These are phyloP conservation scores for Bimuria novae-zelandiae DNA, from an alignment of 2,329 filamentous ascomycete species.

Conservation along the genomic window DNA sequence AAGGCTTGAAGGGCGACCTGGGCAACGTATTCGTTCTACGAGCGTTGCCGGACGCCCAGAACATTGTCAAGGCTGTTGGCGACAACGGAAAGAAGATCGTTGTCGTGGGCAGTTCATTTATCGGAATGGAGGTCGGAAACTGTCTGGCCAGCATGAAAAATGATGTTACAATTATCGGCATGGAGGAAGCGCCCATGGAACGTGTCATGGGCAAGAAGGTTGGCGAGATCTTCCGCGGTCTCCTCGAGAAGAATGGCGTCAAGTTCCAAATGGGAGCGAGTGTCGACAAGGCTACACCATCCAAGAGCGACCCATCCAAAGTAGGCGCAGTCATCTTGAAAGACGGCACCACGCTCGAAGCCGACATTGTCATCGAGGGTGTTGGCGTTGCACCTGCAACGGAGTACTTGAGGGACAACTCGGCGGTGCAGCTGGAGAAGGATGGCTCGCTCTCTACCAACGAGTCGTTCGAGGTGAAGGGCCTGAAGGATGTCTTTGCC, in stretches of 20 bases:
- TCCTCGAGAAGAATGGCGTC: slow-evolving; percentile 82
- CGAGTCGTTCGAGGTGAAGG: slow-evolving; percentile 75
- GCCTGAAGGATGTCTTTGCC: slow-evolving; percentile 83
- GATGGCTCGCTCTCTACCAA: slow-evolving; percentile 88
- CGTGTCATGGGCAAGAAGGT: slow-evolving; percentile 82
- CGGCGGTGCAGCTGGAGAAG: slow-evolving; percentile 69
- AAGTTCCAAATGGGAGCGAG: slow-evolving; percentile 83
- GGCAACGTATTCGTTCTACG: slow-evolving; percentile 87
- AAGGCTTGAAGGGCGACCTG: slow-evolving; percentile 80
- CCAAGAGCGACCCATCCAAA: slow-evolving; percentile 66
- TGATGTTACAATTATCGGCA: slow-evolving; percentile 82
- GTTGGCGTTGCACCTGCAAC: slow-evolving; percentile 89
- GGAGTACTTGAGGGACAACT: slow-evolving; percentile 76
- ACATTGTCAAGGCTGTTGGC: slow-evolving; percentile 78
- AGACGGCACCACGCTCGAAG: slow-evolving; percentile 81
- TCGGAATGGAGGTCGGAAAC: slow-evolving; percentile 96
- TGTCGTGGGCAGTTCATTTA: slow-evolving; percentile 90
- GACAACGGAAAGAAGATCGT: slow-evolving; percentile 88
- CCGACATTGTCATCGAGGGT: slow-evolving; percentile 89
- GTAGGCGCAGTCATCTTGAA: slow-evolving; percentile 84
- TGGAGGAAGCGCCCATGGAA: slow-evolving; percentile 84
- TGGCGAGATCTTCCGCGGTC: slow-evolving; percentile 77
- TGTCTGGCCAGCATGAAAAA: slow-evolving; percentile 76
- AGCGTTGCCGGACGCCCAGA: slow-evolving; percentile 74
- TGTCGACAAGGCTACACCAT: slow-evolving; percentile 82